Conservation (phyloP, 192 early-diverging fungal species). For the Neocallimastix lanati region DNA sequence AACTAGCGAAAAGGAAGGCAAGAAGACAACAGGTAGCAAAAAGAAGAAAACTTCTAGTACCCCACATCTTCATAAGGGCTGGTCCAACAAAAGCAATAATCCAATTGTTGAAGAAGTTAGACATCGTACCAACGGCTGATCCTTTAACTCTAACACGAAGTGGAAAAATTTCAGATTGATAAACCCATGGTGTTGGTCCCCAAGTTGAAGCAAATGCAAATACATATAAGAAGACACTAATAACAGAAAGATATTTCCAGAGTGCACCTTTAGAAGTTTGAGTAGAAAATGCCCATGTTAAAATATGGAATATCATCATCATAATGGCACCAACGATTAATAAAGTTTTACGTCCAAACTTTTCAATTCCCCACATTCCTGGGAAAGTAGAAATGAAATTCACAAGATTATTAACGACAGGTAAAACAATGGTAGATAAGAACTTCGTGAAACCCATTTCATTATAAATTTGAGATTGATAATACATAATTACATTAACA, state of each 20-base stretch:
- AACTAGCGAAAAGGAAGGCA: too few relatives aligned
- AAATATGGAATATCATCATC: neutral
- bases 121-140: slow-evolving; percentile 47
- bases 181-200: neutral
- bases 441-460: neutral
- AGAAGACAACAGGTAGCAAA: too few relatives aligned
- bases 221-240: neutral
- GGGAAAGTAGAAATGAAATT: neutral
- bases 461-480: neutral
- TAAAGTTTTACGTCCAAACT: neutral
- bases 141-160: neutral
- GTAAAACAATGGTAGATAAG: neutral
- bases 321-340: neutral
- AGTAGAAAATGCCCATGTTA: neutral
- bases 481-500: slow-evolving; percentile 5
- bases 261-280: too few relatives aligned
- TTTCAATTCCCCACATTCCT: neutral
- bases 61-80: too few relatives aligned
- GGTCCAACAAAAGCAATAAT: too few relatives aligned
- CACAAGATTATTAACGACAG: too few relatives aligned
- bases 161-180: neutral
- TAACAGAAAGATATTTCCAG: neutral
- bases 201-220: neutral
- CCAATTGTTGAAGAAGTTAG: slow-evolving; percentile 35
- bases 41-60: too few relatives aligned